A percentile compares a stretch with the other conserved stretches of the same genome.
Evolutionary conservation across 805 yeast species (phyloP).

Genomic region (Groenewaldozyma tartarivorans): DNA sequence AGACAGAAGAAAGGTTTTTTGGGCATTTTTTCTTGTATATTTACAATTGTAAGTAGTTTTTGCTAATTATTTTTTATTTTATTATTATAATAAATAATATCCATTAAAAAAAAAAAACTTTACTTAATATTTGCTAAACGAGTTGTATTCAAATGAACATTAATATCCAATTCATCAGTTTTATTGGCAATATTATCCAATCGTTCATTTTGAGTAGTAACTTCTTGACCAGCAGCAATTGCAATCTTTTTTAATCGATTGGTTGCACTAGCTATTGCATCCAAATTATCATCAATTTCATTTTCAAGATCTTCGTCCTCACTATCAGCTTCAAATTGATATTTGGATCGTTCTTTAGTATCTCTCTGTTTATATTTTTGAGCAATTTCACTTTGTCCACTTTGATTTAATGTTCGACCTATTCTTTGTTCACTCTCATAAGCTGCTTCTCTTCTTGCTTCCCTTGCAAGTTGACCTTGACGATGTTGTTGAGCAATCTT

Average conservation of each 20-base stretch:
- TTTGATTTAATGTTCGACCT: conserved; percentile 37
- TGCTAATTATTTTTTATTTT: not conserved
- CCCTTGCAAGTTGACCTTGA: conserved; percentile 53
- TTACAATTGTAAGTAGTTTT: not conserved
- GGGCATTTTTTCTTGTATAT: not conserved
- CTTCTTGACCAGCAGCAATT: conserved; percentile 60
- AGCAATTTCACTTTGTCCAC: conserved; percentile 20
- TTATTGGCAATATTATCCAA: conserved; percentile 70
- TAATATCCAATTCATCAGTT: conserved; percentile 76
- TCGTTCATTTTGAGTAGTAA: conserved; percentile 67
- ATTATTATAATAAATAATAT: conserved; percentile 1
- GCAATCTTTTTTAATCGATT: conserved; percentile 68
- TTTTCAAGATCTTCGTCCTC: conserved; percentile 91
- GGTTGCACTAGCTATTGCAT: conserved; percentile 62
- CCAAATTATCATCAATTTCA: conserved; percentile 75
- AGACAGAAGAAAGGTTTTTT: not conserved
- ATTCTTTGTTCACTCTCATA: conserved; percentile 61
- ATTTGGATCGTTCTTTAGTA: conserved; percentile 45
- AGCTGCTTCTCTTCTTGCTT: conserved; percentile 48
- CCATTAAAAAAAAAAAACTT: conserved; percentile 1
- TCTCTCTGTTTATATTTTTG: conserved; percentile 19
- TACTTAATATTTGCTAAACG: conserved; percentile 39
- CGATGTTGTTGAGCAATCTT: conserved; percentile 51
- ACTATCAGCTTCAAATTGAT: conserved; percentile 79
- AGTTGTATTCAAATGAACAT: conserved; percentile 67